These are phyloP conservation scores for Carex kokanica DNA, from an alignment of 176 grass and related monocot species.

Conservation along the genomic window DNA sequence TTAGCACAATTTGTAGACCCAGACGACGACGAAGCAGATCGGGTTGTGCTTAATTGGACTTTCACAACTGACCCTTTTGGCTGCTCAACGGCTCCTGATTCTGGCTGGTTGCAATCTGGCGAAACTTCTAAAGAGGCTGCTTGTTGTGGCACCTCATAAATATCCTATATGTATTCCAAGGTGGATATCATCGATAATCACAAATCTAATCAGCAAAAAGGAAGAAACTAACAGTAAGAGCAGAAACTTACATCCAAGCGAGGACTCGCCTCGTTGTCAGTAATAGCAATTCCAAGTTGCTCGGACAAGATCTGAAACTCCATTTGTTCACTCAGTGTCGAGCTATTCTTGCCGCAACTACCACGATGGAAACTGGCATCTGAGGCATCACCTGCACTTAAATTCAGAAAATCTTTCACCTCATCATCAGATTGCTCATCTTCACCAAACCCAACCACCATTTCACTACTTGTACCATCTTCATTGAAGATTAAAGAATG, in stretches of 20 bases:
- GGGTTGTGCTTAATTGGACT: slow-evolving; percentile 43
- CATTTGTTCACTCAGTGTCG: slow-evolving; percentile 54
- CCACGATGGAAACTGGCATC: slow-evolving; percentile 47
- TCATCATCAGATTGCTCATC: slow-evolving; percentile 39
- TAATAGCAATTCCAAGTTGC: slow-evolving; percentile 68
- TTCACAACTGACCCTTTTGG: slow-evolving; percentile 30
- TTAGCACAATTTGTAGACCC: slow-evolving; percentile 19
- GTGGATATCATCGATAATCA: neutral
- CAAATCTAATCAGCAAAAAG: neutral
- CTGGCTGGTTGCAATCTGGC: slow-evolving; percentile 27
- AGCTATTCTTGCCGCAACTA: slow-evolving; percentile 28
- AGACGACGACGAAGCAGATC: slow-evolving; percentile 47
- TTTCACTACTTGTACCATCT: slow-evolving; percentile 30
- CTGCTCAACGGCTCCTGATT: neutral
- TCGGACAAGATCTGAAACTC: slow-evolving; percentile 78
- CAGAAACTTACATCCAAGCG: slow-evolving; percentile 64
- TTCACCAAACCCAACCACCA: slow-evolving; percentile 24
- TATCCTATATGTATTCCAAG: slow-evolving; percentile 48
- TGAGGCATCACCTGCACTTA: slow-evolving; percentile 51
- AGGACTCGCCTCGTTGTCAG: slow-evolving; percentile 67
- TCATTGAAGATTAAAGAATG: slow-evolving; percentile 37
- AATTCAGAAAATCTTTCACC: slow-evolving; percentile 64
- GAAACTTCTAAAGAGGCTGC: slow-evolving; percentile 13
- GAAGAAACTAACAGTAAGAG: neutral
- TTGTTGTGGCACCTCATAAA: slow-evolving; percentile 42